Evolutionary conservation across 2,329 filamentous ascomycete species (phyloP), one percentile per base, ranked within the genome.

Genomic region (Aspergillus intermedius): DNA sequence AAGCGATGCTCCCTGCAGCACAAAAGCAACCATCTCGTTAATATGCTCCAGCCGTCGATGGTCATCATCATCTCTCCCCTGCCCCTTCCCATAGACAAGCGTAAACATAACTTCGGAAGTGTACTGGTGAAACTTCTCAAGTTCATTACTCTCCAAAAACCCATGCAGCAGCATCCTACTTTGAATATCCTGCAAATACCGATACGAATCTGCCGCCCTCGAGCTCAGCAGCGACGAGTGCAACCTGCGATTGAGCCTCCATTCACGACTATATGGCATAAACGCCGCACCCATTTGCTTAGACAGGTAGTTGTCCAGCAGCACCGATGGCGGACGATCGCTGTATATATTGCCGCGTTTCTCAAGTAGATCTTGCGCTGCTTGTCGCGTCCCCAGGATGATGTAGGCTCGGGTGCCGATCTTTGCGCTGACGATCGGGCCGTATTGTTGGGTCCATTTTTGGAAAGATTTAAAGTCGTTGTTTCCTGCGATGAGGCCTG

Each of bases 41-140:
- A 77, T 75, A 57, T 74, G 74, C 42, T 70, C 60, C 54, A 77
- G 12, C 71, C 65, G 39, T 72, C 67, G 28, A 61, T 65, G 42
- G 74, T 74, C 28, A 3, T 69, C 72, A 49, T 77, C 72, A 46
- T 55, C 52, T 21, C 48, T 53, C 3, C 54, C 47, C 44, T 77
- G 73, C 5, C 75, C 71, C 48, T 76, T 74, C 0, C 77, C 76
- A 53, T 78, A 79, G 4, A 74, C 68, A 3, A 78, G 72, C 4
- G 70, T 74, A 51, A 78, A 76, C 5, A 77, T 74, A 28, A 78
- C 66, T 51, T 71, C 74, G 1, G 71, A 69, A 0, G 75, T 75
- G 53, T 75, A 79, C 0, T 73, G 66, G 54, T 77, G 72, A 21
- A 77, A 66, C 15, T 71, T 63, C 44, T 71, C 68, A 51, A 75